phyloP scores from a whole-genome alignment of 2,329 filamentous ascomycete genomes.

The Sporothrix mexicana region DNA sequence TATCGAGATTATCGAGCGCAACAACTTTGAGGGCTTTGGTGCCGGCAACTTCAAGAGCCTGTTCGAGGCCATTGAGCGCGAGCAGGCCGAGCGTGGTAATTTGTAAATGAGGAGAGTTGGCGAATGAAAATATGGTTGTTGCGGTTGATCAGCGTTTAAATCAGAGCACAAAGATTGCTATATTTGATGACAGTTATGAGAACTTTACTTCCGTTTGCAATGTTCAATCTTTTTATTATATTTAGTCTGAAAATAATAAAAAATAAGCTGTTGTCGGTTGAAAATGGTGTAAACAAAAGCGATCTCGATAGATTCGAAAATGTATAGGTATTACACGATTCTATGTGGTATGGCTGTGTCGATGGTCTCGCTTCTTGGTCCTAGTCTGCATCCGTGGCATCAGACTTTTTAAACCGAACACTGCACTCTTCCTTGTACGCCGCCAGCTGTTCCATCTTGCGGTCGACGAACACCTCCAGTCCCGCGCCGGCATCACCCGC shows the following conservation, averaged over 20 bases:
- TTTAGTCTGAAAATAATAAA: neutral
- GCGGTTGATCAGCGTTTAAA: neutral
- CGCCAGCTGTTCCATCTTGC: no score
- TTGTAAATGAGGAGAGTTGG: conserved; percentile 53
- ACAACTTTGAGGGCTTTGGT: conserved; percentile 89
- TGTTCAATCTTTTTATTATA: neutral
- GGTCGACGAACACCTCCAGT: no score
- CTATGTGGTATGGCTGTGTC: no score
- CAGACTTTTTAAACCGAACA: no score
- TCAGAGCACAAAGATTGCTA: neutral
- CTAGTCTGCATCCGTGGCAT: no score
- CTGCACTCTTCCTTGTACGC: no score
- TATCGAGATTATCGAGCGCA: conserved; percentile 92
- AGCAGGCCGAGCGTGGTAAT: conserved; percentile 87
- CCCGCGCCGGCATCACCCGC: no score
- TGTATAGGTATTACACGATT: no score
- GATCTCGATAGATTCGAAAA: no score
- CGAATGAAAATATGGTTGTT: neutral
- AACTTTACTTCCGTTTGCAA: neutral
- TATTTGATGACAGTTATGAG: neutral
- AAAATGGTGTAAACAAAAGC: neutral
- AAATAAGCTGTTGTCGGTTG: no score
- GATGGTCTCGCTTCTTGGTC: no score
- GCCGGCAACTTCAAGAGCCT: conserved; percentile 95
- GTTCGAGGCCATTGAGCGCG: conserved; percentile 93